Conservation (phyloP, 139 green algal genomes). For the Micractinium sp. region DNA sequence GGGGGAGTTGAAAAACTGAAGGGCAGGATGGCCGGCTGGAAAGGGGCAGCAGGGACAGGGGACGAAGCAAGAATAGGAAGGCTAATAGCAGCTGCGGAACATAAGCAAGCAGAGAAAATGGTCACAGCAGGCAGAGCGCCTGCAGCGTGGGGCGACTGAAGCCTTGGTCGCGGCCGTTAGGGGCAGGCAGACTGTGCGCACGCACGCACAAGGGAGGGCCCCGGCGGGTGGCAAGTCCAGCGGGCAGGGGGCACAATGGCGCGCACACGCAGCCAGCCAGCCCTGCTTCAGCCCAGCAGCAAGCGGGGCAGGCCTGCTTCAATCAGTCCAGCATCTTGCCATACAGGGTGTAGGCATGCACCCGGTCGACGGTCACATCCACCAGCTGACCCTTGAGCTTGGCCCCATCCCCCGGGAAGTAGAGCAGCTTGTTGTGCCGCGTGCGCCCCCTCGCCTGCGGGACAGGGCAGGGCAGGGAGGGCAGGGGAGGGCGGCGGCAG, state of each 20-base stretch:
- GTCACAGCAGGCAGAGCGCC: not conserved
- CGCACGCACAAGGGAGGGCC: not conserved
- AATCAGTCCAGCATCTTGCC: conserved; percentile 44
- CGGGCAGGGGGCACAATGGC: no score
- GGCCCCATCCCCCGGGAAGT: conserved; percentile 83
- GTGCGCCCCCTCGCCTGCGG: conserved; percentile 85
- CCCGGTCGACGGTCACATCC: conserved; percentile 66
- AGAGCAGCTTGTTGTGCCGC: conserved; percentile 93
- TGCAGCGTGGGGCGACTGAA: not conserved
- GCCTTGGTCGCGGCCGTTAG: not conserved
- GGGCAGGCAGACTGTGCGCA: not conserved
- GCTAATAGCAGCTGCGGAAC: no score
- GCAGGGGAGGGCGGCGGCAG: not conserved
- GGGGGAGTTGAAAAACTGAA: not conserved
- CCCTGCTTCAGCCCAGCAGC: no score
- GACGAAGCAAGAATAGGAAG: no score
- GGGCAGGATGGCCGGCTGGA: not conserved
- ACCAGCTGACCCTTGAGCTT: conserved; percentile 78
- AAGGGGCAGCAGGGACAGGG: not conserved
- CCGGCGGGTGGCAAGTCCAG: no score
- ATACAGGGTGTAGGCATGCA: conserved; percentile 83
- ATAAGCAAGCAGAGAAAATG: not conserved
- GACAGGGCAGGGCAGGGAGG: not conserved
- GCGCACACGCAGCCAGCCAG: no score
- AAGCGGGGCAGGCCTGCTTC: not conserved